phyloP scores from a whole-genome alignment of 306 rosid species.

The Trifolium subterraneum region DNA sequence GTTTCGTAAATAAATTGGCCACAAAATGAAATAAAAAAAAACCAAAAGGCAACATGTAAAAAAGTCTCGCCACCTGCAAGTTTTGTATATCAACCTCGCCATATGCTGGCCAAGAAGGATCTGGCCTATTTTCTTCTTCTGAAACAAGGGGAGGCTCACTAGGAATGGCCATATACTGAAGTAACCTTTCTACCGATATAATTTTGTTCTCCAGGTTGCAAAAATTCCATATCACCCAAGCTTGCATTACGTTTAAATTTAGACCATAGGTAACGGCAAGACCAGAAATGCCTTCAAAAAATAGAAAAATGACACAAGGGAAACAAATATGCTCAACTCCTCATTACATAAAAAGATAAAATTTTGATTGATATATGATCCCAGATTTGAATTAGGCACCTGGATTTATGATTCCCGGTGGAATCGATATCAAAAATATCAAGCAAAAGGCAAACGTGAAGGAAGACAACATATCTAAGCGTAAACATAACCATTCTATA shows the following conservation, averaged over 20 bases:
- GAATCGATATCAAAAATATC: slow-evolving; percentile 69
- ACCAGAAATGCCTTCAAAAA: slow-evolving; percentile 75
- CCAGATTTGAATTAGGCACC: slow-evolving; percentile 47
- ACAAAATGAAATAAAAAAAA: background rate
- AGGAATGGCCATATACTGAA: slow-evolving; percentile 65
- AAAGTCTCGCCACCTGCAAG: slow-evolving; percentile 62
- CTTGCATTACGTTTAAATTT: slow-evolving; percentile 71
- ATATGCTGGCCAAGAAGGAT: slow-evolving; percentile 68
- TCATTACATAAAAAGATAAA: slow-evolving; percentile 1
- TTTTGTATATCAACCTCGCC: slow-evolving; percentile 73
- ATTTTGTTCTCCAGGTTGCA: slow-evolving; percentile 81
- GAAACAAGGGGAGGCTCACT: slow-evolving; percentile 74
- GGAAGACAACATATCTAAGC: slow-evolving; percentile 67
- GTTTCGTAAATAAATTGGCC: background rate
- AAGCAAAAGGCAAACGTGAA: slow-evolving; percentile 71
- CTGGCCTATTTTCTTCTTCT: slow-evolving; percentile 63
- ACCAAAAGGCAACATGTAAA: background rate
- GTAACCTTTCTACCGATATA: slow-evolving; percentile 84
- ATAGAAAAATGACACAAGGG: no score
- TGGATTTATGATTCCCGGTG: slow-evolving; percentile 73
- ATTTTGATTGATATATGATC: background rate
- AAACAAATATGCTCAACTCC: background rate
- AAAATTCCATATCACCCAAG: slow-evolving; percentile 65
- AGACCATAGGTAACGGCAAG: slow-evolving; percentile 90
- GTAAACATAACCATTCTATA: slow-evolving; percentile 68